These are phyloP conservation scores for Obelidium mucronatum DNA, from an alignment of 192 early-diverging fungal species.

Conservation along the genomic window DNA sequence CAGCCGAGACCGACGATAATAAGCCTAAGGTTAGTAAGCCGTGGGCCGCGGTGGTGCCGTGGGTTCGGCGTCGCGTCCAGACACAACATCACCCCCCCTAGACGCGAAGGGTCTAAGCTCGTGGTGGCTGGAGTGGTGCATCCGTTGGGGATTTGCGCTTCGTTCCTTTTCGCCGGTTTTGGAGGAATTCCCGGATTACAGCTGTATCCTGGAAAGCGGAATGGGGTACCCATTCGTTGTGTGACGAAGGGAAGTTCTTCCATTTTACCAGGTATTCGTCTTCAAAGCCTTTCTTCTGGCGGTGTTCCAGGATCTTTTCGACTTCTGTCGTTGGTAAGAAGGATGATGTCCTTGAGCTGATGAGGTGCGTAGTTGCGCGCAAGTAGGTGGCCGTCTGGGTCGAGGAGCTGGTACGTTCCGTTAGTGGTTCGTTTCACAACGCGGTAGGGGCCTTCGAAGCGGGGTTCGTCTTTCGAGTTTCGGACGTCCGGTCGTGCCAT, in stretches of 20 bases:
- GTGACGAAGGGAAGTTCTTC: background rate
- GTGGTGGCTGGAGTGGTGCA: no score
- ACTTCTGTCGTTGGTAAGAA: conserved; percentile 28
- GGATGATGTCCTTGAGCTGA: conserved; percentile 22
- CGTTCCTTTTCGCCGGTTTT: no score
- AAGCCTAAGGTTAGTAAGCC: no score
- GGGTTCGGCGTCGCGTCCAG: no score
- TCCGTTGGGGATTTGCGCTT: no score
- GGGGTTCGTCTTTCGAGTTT: background rate
- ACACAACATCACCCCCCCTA: no score
- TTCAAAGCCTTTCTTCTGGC: background rate
- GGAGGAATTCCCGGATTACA: no score
- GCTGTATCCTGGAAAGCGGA: background rate
- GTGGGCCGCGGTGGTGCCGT: no score
- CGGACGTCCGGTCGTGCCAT: conserved; percentile 14
- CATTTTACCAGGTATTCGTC: background rate
- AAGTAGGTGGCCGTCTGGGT: conserved; percentile 32
- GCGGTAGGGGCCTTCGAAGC: conserved; percentile 39
- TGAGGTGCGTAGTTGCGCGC: conserved; percentile 27
- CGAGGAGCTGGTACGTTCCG: conserved; percentile 38
- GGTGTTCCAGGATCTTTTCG: conserved; percentile 21
- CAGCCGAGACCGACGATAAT: no score
- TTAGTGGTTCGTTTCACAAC: conserved; percentile 15
- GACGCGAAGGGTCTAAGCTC: no score
- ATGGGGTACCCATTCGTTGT: background rate